Evolutionary conservation across 106 monocot genomes (phyloP).

Genomic region (Platanthera guangdongensis): DNA sequence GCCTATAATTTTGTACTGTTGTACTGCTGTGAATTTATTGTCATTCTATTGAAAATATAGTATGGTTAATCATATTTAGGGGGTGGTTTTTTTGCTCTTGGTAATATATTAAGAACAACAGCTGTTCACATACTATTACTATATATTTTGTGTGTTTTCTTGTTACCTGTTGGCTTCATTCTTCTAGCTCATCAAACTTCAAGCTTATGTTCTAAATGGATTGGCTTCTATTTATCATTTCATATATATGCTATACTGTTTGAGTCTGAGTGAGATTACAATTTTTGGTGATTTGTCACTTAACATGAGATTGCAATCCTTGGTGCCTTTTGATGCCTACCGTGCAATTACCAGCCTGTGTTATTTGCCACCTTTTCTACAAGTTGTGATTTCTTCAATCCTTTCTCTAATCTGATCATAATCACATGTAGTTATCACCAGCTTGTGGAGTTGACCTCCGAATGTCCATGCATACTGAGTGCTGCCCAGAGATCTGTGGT

Average conservation of each 20-base stretch:
- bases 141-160: neutral
- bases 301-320: neutral
- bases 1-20: neutral
- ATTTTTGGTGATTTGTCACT: neutral
- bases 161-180: neutral
- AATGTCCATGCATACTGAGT: neutral
- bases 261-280: neutral
- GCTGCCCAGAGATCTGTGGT: constrained; percentile 6
- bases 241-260: neutral
- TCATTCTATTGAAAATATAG: neutral
- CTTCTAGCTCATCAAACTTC: neutral
- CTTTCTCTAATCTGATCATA: neutral
- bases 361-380: neutral
- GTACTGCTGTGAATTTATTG: neutral
- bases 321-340: neutral
- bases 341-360: no score
- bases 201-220: neutral
- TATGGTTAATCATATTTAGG: neutral
- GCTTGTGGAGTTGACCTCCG: constrained; percentile 6
- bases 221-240: neutral
- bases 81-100: neutral
- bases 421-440: constrained; percentile 5
- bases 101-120: neutral
- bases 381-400: constrained; percentile 1
- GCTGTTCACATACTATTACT: neutral